Conservation (phyloP, 2,329 filamentous ascomycete species). For the Fusarium subglutinans region DNA sequence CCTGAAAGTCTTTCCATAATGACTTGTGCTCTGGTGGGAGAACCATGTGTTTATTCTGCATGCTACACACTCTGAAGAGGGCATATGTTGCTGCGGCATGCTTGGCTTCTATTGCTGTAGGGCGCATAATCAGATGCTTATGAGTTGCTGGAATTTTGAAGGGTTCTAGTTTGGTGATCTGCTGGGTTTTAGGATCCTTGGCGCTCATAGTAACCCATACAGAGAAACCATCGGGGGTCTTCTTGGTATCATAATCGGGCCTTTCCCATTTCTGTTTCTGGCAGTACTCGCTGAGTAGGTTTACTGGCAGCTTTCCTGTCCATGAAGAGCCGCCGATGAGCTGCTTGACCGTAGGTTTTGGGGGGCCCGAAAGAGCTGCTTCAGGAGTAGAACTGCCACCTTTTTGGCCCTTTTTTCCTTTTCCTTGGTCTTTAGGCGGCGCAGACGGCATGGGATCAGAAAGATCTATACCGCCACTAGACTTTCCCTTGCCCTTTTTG, state of each 20-base stretch:
- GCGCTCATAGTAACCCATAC: constrained; percentile 82
- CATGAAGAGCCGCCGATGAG: constrained; percentile 94
- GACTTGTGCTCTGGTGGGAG: constrained; percentile 89
- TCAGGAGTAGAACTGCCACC: constrained; percentile 43
- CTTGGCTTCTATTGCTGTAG: constrained; percentile 86
- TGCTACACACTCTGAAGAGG: constrained; percentile 90
- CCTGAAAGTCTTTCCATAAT: constrained; percentile 90
- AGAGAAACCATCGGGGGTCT: constrained; percentile 77
- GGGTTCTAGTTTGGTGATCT: constrained; percentile 77
- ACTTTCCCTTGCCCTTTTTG: constrained; percentile 65
- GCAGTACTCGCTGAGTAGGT: constrained; percentile 91
- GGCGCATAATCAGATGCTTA: constrained; percentile 77
- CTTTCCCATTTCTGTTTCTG: constrained; percentile 96
- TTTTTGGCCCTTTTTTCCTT: constrained; percentile 54
- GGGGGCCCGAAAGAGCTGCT: constrained; percentile 54
- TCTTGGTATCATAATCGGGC: constrained; percentile 87
- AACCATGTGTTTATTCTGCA: constrained; percentile 95
- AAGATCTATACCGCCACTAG: constrained; percentile 36
- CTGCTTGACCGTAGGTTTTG: constrained; percentile 75
- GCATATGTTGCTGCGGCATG: constrained; percentile 94
- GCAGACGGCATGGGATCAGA: constrained; percentile 48
- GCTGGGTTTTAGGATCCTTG: constrained; percentile 83
- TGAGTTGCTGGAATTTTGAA: constrained; percentile 83
- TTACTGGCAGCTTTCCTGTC: constrained; percentile 96
- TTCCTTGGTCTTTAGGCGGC: constrained; percentile 54